Evolutionary conservation across 176 grass and related monocot species (phyloP).

Genomic region (Themeda triandra): DNA sequence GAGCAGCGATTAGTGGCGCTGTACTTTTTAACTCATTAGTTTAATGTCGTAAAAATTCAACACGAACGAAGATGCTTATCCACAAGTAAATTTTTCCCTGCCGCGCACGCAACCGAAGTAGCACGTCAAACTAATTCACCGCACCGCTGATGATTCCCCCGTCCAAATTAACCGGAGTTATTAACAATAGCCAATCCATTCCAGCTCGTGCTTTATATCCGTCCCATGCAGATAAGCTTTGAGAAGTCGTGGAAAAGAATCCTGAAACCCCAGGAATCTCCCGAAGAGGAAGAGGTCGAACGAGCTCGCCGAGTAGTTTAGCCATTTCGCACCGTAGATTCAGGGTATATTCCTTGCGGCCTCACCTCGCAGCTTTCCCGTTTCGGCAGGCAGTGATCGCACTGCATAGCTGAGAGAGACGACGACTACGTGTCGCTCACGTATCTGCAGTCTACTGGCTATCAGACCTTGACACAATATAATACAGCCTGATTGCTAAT

Average conservation of each 20-base stretch:
- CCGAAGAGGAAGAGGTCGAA: neutral
- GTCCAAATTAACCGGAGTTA: neutral
- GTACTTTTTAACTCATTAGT: neutral
- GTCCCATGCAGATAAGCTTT: slow-evolving; percentile 42
- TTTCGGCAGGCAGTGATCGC: slow-evolving; percentile 11
- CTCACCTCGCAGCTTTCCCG: slow-evolving; percentile 14
- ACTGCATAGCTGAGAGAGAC: neutral
- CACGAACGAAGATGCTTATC: slow-evolving; percentile 23
- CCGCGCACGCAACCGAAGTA: neutral
- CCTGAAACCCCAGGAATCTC: slow-evolving; percentile 14
- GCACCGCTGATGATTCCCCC: neutral
- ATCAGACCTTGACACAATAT: neutral
- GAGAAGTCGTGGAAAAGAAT: slow-evolving; percentile 15
- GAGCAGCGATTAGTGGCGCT: neutral
- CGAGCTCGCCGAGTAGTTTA: slow-evolving; percentile 16
- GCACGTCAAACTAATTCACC: neutral
- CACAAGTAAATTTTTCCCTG: neutral
- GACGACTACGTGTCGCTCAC: neutral
- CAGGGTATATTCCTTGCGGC: slow-evolving; percentile 27
- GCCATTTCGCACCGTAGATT: slow-evolving; percentile 3
- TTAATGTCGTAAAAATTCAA: neutral
- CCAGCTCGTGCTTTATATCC: slow-evolving; percentile 14
- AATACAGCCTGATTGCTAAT: neutral
- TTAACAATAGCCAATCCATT: neutral
- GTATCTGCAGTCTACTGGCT: slow-evolving; percentile 26